These are phyloP conservation scores for Blastobotrys attinorum DNA, from an alignment of 805 yeast genomes.

Conservation along the genomic window DNA sequence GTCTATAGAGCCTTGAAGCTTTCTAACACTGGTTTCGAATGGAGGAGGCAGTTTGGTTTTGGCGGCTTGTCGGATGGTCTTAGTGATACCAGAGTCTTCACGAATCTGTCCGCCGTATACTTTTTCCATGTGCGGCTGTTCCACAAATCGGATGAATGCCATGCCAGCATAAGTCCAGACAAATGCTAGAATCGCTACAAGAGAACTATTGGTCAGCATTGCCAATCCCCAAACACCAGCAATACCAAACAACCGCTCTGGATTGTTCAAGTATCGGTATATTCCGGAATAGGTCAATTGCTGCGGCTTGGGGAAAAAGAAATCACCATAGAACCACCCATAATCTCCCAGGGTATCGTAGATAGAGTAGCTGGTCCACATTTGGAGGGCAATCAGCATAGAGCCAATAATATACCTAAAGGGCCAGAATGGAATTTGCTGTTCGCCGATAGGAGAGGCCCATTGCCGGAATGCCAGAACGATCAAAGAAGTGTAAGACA, in stretches of 20 bases:
- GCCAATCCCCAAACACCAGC: slow-evolving; percentile 73
- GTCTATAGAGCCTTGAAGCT: slow-evolving; percentile 31
- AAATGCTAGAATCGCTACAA: slow-evolving; percentile 44
- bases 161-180: slow-evolving; percentile 63
- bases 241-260: slow-evolving; percentile 70
- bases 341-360: slow-evolving; percentile 66
- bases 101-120: slow-evolving; percentile 59
- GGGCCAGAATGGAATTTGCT: slow-evolving; percentile 33
- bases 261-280: slow-evolving; percentile 73
- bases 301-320: slow-evolving; percentile 50
- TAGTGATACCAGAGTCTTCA: slow-evolving; percentile 42
- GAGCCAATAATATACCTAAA: slow-evolving; percentile 53
- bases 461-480: slow-evolving; percentile 27
- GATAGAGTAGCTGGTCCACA: slow-evolving; percentile 63
- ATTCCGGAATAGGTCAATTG: slow-evolving; percentile 69
- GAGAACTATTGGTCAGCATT: slow-evolving; percentile 44
- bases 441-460: slow-evolving; percentile 19
- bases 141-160: slow-evolving; percentile 63
- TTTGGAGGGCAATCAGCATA: slow-evolving; percentile 48
- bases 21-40: slow-evolving; percentile 19
- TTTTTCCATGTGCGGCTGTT: slow-evolving; percentile 68
- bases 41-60: slow-evolving; percentile 23
- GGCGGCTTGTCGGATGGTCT: slow-evolving; percentile 29
- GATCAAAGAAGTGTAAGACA: slow-evolving; percentile 49
- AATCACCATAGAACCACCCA: slow-evolving; percentile 90